phyloP scores from a whole-genome alignment of 495 filamentous ascomycete species.

The Penicillium cosmopolitanum region DNA sequence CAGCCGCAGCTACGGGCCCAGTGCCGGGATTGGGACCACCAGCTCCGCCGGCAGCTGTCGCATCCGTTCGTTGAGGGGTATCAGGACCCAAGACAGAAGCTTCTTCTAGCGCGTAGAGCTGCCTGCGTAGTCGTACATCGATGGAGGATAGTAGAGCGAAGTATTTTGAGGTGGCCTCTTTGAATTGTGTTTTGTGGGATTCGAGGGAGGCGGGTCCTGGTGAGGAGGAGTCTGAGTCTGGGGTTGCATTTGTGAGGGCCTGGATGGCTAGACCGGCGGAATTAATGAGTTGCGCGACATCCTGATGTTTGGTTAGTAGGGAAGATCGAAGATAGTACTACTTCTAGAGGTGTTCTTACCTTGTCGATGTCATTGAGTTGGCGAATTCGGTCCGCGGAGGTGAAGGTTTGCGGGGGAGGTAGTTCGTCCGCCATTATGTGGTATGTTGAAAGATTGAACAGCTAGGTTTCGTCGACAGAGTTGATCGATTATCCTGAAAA shows the following conservation, averaged over 20 bases:
- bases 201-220: constrained; percentile 43
- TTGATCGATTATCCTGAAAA: no score
- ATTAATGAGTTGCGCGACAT: constrained; percentile 64
- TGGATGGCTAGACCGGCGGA: constrained; percentile 71
- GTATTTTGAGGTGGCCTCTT: constrained; percentile 63
- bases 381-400: constrained; percentile 70
- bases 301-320: constrained; percentile 28
- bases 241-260: constrained; percentile 61
- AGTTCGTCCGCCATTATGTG: constrained; percentile 19
- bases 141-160: constrained; percentile 70
- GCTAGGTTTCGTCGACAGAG: no score
- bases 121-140: constrained; percentile 71
- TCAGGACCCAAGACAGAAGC: constrained; percentile 66
- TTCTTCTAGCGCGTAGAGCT: constrained; percentile 80
- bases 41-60: constrained; percentile 13
- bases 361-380: constrained; percentile 77
- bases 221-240: constrained; percentile 32
- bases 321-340: background rate
- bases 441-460: background rate
- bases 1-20: constrained; percentile 16
- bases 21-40: constrained; percentile 15
- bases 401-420: constrained; percentile 45
- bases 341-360: constrained; percentile 37
- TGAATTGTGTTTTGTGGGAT: constrained; percentile 63
- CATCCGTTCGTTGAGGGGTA: constrained; percentile 27